Evolutionary conservation across 1,139 yeast genomes (phyloP).

Genomic region (Nakaseomyces uthaithaninus): DNA sequence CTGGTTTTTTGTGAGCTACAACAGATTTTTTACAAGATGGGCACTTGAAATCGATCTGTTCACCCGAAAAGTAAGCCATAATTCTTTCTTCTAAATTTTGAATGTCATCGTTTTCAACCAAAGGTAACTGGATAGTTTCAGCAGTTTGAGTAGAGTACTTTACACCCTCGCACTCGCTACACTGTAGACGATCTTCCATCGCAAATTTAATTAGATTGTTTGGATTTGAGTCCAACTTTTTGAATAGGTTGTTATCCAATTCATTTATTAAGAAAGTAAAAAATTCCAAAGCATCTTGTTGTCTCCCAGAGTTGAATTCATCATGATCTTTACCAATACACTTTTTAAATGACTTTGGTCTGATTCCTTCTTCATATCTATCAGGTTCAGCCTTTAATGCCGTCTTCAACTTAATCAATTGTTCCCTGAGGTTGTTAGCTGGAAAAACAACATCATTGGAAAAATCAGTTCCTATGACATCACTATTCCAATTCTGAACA

Average conservation of each 20-base stretch:
- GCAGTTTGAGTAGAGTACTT: slow-evolving; percentile 48
- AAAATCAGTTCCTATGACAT: slow-evolving; percentile 24
- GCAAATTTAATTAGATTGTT: slow-evolving; percentile 56
- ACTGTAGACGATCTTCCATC: slow-evolving; percentile 56
- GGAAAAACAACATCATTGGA: slow-evolving; percentile 43
- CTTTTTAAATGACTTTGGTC: slow-evolving; percentile 67
- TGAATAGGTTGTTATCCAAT: slow-evolving; percentile 40
- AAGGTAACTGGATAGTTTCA: slow-evolving; percentile 63
- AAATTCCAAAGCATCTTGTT: slow-evolving; percentile 94
- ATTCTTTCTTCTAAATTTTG: slow-evolving; percentile 50
- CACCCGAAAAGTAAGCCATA: slow-evolving; percentile 40
- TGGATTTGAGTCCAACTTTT: slow-evolving; percentile 33
- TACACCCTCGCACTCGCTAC: slow-evolving; percentile 55
- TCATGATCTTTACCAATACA: slow-evolving; percentile 69
- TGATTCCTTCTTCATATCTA: slow-evolving; percentile 64
- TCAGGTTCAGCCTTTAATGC: slow-evolving; percentile 58
- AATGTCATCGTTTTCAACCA: slow-evolving; percentile 36
- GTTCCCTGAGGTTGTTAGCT: slow-evolving; percentile 55
- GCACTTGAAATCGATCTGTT: slow-evolving; percentile 62
- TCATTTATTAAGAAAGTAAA: slow-evolving; percentile 58
- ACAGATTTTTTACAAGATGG: slow-evolving; percentile 42
- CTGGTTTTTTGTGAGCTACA: slow-evolving; percentile 40
- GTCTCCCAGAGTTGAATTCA: slow-evolving; percentile 80
- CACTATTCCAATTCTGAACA: slow-evolving; percentile 20
- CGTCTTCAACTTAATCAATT: slow-evolving; percentile 68